Evolutionary conservation across 108 stramenopile genomes (phyloP).

Genomic region (Craspedostauros australis): DNA sequence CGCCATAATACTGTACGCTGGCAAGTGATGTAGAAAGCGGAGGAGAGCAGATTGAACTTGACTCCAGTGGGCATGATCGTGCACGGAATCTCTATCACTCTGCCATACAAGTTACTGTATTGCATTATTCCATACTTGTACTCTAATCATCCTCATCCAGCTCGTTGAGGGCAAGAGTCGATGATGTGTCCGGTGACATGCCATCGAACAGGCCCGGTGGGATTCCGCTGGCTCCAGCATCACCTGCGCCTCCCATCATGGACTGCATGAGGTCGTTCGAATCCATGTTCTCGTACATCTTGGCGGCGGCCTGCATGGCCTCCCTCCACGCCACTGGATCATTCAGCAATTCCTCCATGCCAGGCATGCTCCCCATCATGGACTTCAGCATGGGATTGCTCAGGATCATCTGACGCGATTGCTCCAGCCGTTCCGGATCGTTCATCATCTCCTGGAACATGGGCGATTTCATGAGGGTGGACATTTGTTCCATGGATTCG

Average conservation of each 20-base stretch:
- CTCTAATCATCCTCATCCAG: too few relatives aligned
- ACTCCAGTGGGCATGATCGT: too few relatives aligned
- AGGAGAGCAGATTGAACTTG: too few relatives aligned
- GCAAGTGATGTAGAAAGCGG: too few relatives aligned
- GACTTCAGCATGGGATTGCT: slow-evolving; percentile 75
- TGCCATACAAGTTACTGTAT: too few relatives aligned
- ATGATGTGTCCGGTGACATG: too few relatives aligned
- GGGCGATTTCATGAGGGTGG: slow-evolving; percentile 64
- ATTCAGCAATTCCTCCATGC: slow-evolving; percentile 73
- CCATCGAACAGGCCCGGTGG: slow-evolving; percentile 8
- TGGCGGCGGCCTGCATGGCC: slow-evolving; percentile 56
- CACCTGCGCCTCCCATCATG: slow-evolving; percentile 31
- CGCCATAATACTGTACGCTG: too few relatives aligned
- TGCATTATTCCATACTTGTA: too few relatives aligned
- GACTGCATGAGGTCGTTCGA: slow-evolving; percentile 32
- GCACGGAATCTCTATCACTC: too few relatives aligned
- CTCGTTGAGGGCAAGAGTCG: too few relatives aligned
- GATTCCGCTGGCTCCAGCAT: slow-evolving; percentile 18
- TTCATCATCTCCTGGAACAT: slow-evolving; percentile 71
- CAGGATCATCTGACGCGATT: slow-evolving; percentile 75
- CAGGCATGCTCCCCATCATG: slow-evolving; percentile 77
- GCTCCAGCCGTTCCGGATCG: slow-evolving; percentile 72
- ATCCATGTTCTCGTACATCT: slow-evolving; percentile 56
- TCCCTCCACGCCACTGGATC: slow-evolving; percentile 49
- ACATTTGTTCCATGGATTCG: slow-evolving; percentile 36